Conservation (phyloP, 495 filamentous ascomycete genomes). For the Penicillium malachiteum region DNA sequence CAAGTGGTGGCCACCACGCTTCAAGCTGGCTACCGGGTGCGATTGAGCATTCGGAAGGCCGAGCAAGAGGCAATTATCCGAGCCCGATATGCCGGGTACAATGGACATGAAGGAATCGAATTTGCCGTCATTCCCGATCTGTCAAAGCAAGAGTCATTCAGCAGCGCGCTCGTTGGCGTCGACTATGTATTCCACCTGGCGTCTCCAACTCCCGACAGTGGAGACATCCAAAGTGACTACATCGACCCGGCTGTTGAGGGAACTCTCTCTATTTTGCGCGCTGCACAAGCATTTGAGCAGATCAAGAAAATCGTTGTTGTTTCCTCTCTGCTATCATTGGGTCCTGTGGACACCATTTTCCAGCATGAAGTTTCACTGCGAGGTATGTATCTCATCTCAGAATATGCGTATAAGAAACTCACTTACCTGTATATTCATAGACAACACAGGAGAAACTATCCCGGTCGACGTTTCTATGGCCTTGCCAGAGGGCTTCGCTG, state of each 20-base stretch:
- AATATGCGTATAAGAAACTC: background rate
- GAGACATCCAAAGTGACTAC: slow-evolving; percentile 11
- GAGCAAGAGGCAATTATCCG: slow-evolving; percentile 21
- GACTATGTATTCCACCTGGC: slow-evolving; percentile 53
- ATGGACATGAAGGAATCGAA: slow-evolving; percentile 14
- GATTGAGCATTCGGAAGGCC: slow-evolving; percentile 19
- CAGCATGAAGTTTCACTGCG: slow-evolving; percentile 5
- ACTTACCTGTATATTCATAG: background rate
- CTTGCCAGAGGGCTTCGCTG: slow-evolving; percentile 2
- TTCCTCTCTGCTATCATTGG: slow-evolving; percentile 36
- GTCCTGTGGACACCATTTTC: slow-evolving; percentile 10
- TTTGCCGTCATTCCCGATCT: slow-evolving; percentile 51
- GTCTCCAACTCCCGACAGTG: slow-evolving; percentile 34
- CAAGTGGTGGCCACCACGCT: slow-evolving; percentile 22
- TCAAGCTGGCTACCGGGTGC: slow-evolving; percentile 20
- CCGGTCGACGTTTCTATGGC: slow-evolving; percentile 3
- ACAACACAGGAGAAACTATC: slow-evolving; percentile 8
- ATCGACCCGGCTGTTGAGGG: slow-evolving; percentile 38
- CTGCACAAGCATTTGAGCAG: slow-evolving; percentile 29
- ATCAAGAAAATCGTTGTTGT: slow-evolving; percentile 45
- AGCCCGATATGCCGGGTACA: slow-evolving; percentile 9
- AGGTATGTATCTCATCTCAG: background rate
- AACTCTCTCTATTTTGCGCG: slow-evolving; percentile 35
- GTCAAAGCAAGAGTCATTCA: slow-evolving; percentile 40
- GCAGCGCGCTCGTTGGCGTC: slow-evolving; percentile 44